Evolutionary conservation across 495 filamentous ascomycete species (phyloP).

Genomic region (Xylaria scruposa): DNA sequence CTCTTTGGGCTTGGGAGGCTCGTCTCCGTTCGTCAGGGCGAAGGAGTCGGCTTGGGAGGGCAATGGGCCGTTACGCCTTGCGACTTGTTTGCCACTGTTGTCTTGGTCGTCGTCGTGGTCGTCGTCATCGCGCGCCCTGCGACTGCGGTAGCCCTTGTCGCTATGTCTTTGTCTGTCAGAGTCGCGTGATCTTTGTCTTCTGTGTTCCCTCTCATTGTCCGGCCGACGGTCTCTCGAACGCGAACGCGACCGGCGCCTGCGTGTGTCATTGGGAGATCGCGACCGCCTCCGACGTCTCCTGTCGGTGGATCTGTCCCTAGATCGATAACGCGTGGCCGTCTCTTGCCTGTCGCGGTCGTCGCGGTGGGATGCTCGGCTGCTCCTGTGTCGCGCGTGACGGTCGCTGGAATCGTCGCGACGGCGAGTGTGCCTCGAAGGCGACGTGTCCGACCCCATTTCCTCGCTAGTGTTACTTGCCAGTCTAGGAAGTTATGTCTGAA

Average conservation of each 20-base stretch:
- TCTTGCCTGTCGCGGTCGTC: constrained; percentile 34
- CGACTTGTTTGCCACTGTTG: constrained; percentile 32
- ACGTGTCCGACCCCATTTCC: constrained; percentile 25
- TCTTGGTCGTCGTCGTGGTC: constrained; percentile 28
- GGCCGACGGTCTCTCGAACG: constrained; percentile 38
- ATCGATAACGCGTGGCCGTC: constrained; percentile 35
- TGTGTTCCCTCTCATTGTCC: constrained; percentile 29
- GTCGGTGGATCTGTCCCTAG: constrained; percentile 31
- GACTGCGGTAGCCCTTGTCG: constrained; percentile 28
- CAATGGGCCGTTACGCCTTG: constrained; percentile 62
- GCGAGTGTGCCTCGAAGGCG: background rate
- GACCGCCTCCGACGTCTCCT: constrained; percentile 43
- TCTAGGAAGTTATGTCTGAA: background rate
- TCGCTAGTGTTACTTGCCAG: constrained; percentile 1
- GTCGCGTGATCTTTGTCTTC: constrained; percentile 27
- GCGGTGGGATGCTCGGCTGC: constrained; percentile 30
- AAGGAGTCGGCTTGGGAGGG: constrained; percentile 77
- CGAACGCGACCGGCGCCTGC: constrained; percentile 43
- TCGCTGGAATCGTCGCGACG: constrained; percentile 30
- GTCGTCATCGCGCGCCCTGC: constrained; percentile 30
- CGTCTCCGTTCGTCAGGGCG: constrained; percentile 57
- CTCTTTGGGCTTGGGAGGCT: constrained; percentile 71
- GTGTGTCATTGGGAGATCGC: constrained; percentile 42
- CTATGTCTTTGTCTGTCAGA: constrained; percentile 31
- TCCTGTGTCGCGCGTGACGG: constrained; percentile 32